Percentiles rank a stretch among this genome's conserved stretches.
Evolutionary conservation across 192 early-diverging fungal genomes (phyloP).

Genomic region (Entomortierella beljakovae): DNA sequence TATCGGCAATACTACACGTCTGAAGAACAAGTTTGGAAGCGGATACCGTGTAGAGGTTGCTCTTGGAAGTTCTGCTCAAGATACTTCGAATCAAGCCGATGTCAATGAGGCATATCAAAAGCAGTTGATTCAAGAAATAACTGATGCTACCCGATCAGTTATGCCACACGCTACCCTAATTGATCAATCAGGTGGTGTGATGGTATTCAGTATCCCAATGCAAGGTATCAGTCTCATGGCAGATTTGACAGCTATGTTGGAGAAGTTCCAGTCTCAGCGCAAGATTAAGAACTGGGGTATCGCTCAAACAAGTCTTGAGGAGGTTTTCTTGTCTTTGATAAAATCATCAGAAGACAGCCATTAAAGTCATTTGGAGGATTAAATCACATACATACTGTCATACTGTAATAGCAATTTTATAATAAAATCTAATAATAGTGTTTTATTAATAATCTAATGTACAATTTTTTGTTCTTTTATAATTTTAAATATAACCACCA

Average conservation of each 20-base stretch:
- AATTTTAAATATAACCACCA: conserved; percentile 32
- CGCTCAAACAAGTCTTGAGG: conserved; percentile 73
- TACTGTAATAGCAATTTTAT: no score
- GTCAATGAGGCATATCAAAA: conserved; percentile 51
- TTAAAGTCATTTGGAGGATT: conserved; percentile 15
- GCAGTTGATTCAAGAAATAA: conserved; percentile 49
- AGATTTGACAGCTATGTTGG: conserved; percentile 67
- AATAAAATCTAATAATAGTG: no score
- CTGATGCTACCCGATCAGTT: conserved; percentile 10
- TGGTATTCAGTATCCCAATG: conserved; percentile 72
- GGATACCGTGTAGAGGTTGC: conserved; percentile 81
- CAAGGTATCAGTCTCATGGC: conserved; percentile 56
- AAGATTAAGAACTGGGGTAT: conserved; percentile 74
- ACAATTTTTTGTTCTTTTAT: background rate
- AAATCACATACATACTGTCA: no score
- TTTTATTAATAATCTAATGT: background rate
- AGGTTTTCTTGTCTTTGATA: conserved; percentile 70
- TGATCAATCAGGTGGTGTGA: conserved; percentile 76
- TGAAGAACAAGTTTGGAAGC: conserved; percentile 79
- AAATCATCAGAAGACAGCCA: conserved; percentile 26
- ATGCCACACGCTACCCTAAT: conserved; percentile 67
- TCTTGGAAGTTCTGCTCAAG: conserved; percentile 42
- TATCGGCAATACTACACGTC: conserved; percentile 68
- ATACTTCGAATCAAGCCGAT: background rate
- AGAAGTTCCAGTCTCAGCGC: conserved; percentile 44